These are phyloP conservation scores for Cylindrotheca fusiformis DNA, from an alignment of 108 stramenopile genomes.

Conservation along the genomic window DNA sequence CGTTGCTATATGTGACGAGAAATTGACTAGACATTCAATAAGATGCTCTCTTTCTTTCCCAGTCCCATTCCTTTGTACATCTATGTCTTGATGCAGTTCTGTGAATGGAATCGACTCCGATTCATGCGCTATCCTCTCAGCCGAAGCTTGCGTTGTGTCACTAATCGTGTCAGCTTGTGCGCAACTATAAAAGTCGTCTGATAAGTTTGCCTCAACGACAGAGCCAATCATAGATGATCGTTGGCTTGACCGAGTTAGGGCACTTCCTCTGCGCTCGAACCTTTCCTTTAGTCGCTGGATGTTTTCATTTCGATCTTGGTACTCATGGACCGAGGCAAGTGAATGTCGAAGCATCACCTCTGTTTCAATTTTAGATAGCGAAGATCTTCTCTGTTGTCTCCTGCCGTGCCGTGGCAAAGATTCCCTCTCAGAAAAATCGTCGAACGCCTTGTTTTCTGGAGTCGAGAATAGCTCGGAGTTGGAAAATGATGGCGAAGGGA, in stretches of 20 bases:
- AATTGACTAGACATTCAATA: slow-evolving; percentile 1
- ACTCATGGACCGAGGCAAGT: neutral
- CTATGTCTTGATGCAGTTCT: neutral
- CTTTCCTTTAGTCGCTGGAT: neutral
- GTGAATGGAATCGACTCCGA: neutral
- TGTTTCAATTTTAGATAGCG: neutral
- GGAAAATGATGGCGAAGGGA: too few species aligned
- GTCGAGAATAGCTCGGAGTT: too few species aligned
- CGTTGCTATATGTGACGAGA: neutral
- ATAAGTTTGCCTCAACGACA: neutral
- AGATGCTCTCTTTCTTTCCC: slow-evolving; percentile 2
- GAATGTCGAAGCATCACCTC: neutral
- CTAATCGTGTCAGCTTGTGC: neutral
- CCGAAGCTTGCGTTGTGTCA: neutral
- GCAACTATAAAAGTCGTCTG: neutral
- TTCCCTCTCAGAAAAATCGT: too few species aligned
- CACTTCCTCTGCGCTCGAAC: neutral
- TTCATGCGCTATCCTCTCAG: neutral
- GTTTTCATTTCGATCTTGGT: neutral
- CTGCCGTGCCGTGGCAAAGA: too few species aligned
- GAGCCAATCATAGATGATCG: neutral
- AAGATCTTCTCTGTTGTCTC: neutral
- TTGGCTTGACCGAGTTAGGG: neutral
- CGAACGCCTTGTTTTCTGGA: too few species aligned
- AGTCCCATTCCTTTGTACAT: neutral